phyloP scores from a whole-genome alignment of 208 protist species.

The Crithidia mellificae region DNA sequence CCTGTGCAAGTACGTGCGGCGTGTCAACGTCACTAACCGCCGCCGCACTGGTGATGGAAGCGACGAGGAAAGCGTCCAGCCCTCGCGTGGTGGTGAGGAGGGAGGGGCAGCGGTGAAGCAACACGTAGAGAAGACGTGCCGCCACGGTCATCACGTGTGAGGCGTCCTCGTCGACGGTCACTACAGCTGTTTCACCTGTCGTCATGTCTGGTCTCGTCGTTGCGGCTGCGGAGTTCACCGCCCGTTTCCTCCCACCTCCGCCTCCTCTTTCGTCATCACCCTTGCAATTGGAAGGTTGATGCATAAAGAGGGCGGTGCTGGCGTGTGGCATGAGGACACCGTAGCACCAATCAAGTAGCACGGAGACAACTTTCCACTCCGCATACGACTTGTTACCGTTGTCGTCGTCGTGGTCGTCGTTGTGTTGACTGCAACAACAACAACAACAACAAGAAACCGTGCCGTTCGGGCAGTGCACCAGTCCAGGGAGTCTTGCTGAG shows the following conservation, averaged over 20 bases:
- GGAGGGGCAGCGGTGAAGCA: not conserved
- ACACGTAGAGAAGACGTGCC: not conserved
- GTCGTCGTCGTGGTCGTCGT: not conserved
- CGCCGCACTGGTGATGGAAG: not conserved
- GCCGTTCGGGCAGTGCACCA: no score
- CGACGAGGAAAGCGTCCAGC: not conserved
- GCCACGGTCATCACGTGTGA: constrained; percentile 1
- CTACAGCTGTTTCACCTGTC: not conserved
- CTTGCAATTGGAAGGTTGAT: not conserved
- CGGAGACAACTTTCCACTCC: not conserved
- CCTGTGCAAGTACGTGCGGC: constrained; percentile 1
- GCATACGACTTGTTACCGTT: not conserved
- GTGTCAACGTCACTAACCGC: not conserved
- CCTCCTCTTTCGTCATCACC: no score
- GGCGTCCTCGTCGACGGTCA: not conserved
- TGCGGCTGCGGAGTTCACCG: no score
- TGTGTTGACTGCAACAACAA: no score
- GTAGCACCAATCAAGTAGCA: constrained; percentile 9
- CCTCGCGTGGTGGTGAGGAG: not conserved
- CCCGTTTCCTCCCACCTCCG: not conserved
- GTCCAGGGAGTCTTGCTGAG: no score
- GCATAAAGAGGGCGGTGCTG: not conserved
- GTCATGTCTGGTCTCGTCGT: no score
- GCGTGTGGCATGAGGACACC: not conserved
- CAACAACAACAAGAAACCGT: no score